Evolutionary conservation across 257 asterid species (phyloP), one percentile per base, ranked within the genome.

Genomic region (Penstemon davidsonii): DNA sequence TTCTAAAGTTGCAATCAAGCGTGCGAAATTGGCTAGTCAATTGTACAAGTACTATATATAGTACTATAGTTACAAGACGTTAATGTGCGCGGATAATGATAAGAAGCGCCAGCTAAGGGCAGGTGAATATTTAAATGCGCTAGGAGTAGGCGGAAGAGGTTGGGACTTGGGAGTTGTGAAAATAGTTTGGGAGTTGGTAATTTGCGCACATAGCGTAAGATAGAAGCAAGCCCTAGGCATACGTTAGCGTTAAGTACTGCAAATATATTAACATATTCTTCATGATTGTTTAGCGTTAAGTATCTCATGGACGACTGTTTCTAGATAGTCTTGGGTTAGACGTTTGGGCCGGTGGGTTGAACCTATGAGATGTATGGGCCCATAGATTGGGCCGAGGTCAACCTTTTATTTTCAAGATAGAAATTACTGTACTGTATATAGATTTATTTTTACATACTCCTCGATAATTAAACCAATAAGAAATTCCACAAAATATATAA

Each of bases 51-150:
- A 12, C 4, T 9, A 3, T 25, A 18, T 40, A 3, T 0, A 44
- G 33, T 60, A 15, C 0, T 15, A 15, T 15, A 15, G 18, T 15
- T 15, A 55, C 47, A 61, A 5, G 19, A 0, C 0, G 56, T 15
- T n/a, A 46, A 55, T 42, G 13, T 54, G 63, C 56, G 46, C 57
- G 13, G 76, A 43, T 38, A 68, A 52, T 13, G 62, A 50, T 55
- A 54, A 37, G 11, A 40, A 59, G 79, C 66, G 68, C 79, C 44
- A 25, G 74, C 56, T 43, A 3, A 61, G 51, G 38, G 43, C 51
- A 37, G 79, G 59, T 12, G 63, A 66, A 43, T 25, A 25, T 25
- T 8, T 37, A 51, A 50, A 55, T 60, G 67, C 36, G 47, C 13
- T 41, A 7, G 37, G 45, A 61, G 55, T 54, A 38, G 71, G 60